These are phyloP conservation scores for Linaria vulgaris DNA, from an alignment of 257 asterid species.

Conservation along the genomic window DNA sequence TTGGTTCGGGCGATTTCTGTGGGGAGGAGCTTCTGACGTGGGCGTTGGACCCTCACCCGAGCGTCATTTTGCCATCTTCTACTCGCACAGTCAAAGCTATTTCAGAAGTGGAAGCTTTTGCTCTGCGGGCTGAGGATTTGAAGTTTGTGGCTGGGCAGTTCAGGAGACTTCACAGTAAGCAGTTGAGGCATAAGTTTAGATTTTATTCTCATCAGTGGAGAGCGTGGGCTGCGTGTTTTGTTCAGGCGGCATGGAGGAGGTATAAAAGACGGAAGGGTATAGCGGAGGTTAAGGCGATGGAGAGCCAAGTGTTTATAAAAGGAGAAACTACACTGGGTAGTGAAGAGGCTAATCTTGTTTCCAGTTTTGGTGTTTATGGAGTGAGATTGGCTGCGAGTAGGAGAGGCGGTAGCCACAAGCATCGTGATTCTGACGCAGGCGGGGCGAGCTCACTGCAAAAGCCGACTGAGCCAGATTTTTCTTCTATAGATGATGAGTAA, in stretches of 20 bases:
- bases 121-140: slow-evolving; percentile 75
- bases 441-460: slow-evolving; percentile 61
- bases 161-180: slow-evolving; percentile 86
- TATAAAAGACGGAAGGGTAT: slow-evolving; percentile 50
- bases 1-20: slow-evolving; percentile 89
- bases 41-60: slow-evolving; percentile 95
- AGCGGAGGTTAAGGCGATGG: slow-evolving; percentile 53
- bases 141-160: slow-evolving; percentile 86
- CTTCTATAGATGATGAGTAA: slow-evolving; percentile 70
- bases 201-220: slow-evolving; percentile 98
- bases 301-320: slow-evolving; percentile 27
- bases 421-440: slow-evolving; percentile 45
- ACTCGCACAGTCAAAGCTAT: slow-evolving; percentile 86
- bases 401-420: slow-evolving; percentile 52
- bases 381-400: slow-evolving; percentile 57
- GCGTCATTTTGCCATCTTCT: slow-evolving; percentile 82
- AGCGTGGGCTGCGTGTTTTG: slow-evolving; percentile 83
- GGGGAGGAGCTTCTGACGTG: slow-evolving; percentile 96
- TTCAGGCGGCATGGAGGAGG: slow-evolving; percentile 93
- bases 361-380: slow-evolving; percentile 42
- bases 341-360: slow-evolving; percentile 28
- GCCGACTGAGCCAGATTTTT: slow-evolving; percentile 91
- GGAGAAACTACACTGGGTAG: slow-evolving; percentile 26
- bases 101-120: slow-evolving; percentile 87
- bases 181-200: slow-evolving; percentile 79